phyloP scores from a whole-genome alignment of 768 basidiomycete genomes.

The Termitomyces sp. region DNA sequence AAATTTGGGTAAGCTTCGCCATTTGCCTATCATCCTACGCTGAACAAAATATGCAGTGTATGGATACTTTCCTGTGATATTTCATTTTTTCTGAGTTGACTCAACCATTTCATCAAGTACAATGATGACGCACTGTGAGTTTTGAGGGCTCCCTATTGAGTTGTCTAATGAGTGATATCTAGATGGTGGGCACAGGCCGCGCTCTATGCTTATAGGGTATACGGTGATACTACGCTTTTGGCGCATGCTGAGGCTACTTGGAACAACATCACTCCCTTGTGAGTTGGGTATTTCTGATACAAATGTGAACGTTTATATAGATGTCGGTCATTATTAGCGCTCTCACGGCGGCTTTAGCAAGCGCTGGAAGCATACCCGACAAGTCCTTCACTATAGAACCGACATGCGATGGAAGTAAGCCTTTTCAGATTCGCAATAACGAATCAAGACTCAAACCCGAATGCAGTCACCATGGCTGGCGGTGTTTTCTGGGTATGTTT shows the following conservation, averaged over 20 bases:
- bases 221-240: conserved; percentile 35
- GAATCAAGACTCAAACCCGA: neutral
- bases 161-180: neutral
- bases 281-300: conserved; percentile 8
- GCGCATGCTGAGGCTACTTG: conserved; percentile 42
- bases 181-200: conserved; percentile 56
- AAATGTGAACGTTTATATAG: neutral
- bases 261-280: conserved; percentile 44
- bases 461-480: conserved; percentile 42
- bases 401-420: conserved; percentile 40
- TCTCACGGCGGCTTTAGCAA: conserved; percentile 35
- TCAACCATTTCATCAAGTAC: conserved; percentile 19
- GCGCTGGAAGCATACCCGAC: conserved; percentile 28
- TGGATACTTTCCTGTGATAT: neutral
- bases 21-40: neutral
- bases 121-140: conserved; percentile 45
- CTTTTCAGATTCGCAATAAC: neutral
- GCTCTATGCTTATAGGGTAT: conserved; percentile 42
- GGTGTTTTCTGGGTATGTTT: conserved; percentile 47
- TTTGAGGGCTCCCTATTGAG: neutral
- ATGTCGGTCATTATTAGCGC: conserved; percentile 23
- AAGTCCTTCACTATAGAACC: conserved; percentile 36
- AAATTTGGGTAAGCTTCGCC: conserved; percentile 25
- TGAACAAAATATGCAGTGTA: neutral
- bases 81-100: neutral